phyloP scores from a whole-genome alignment of 1,284 basidiomycete genomes.

The Neolentinus lepideus region DNA sequence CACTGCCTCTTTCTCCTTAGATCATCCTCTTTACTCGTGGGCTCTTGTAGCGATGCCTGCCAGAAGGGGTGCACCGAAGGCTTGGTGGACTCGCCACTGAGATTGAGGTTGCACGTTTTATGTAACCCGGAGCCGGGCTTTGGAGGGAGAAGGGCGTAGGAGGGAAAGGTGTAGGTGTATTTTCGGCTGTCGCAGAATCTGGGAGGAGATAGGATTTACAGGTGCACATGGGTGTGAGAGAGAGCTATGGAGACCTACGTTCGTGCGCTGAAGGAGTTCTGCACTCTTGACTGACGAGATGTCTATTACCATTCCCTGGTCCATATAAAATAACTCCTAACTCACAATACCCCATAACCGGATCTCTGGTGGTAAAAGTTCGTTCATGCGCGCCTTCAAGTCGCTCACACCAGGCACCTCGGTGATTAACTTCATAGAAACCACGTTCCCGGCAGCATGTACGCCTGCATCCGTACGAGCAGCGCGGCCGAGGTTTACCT shows the following conservation, averaged over 20 bases:
- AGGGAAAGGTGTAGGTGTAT: constrained; percentile 96
- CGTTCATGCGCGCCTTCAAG: constrained; percentile 76
- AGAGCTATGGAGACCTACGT: constrained; percentile 37
- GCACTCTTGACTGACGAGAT: neutral
- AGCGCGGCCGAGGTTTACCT: constrained; percentile 84
- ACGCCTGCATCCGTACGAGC: constrained; percentile 97
- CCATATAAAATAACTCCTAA: constrained; percentile 6
- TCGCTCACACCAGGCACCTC: constrained; percentile 65
- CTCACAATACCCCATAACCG: constrained; percentile 86
- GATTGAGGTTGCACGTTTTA: constrained; percentile 31
- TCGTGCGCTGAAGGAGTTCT: neutral
- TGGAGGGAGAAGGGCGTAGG: constrained; percentile 90
- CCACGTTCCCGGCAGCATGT: constrained; percentile 92
- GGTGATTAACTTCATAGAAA: constrained; percentile 88
- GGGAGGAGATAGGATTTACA: constrained; percentile 5
- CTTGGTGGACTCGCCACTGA: constrained; percentile 7
- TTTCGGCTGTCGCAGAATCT: constrained; percentile 90
- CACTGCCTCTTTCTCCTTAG: constrained; percentile 59
- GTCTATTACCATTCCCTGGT: neutral
- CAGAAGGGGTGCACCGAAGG: constrained; percentile 36
- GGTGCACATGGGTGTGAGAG: constrained; percentile 6
- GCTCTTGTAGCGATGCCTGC: constrained; percentile 25
- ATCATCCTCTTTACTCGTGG: constrained; percentile 43
- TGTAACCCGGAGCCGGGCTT: constrained; percentile 67
- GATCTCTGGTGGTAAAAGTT: constrained; percentile 83